These are phyloP conservation scores for Eurotiales sp. DNA, from an alignment of 2,329 filamentous ascomycete genomes.

Conservation along the genomic window DNA sequence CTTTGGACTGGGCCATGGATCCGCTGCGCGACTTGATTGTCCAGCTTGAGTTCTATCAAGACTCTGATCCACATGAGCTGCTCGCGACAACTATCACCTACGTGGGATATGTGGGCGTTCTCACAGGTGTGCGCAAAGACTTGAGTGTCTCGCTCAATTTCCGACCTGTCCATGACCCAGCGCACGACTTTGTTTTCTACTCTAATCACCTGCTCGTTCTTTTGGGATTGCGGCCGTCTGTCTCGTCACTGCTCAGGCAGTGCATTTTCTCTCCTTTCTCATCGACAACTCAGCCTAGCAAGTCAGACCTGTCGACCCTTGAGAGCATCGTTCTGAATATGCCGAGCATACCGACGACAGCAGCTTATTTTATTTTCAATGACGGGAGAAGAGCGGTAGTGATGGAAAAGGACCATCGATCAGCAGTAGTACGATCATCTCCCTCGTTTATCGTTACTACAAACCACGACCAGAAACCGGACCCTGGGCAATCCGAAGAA, in stretches of 20 bases:
- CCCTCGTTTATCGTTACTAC: constrained; percentile 53
- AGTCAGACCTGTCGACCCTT: background rate
- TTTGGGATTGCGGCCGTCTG: constrained; percentile 51
- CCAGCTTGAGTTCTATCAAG: constrained; percentile 48
- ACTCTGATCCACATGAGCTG: constrained; percentile 29
- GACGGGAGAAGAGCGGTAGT: constrained; percentile 46
- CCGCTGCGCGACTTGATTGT: constrained; percentile 48
- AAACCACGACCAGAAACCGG: constrained; percentile 52
- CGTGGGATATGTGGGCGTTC: constrained; percentile 48
- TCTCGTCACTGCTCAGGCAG: constrained; percentile 50
- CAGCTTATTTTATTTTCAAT: constrained; percentile 56
- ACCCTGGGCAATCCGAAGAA: too few relatives aligned
- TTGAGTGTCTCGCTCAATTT: constrained; percentile 53
- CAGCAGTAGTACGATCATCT: constrained; percentile 44
- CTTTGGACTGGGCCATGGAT: constrained; percentile 55
- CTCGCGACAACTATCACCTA: constrained; percentile 48
- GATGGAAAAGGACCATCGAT: constrained; percentile 55
- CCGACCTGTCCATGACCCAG: constrained; percentile 46
- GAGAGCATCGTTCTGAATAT: background rate
- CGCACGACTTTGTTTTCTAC: constrained; percentile 40
- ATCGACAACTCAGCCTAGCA: constrained; percentile 1
- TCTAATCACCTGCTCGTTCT: constrained; percentile 52
- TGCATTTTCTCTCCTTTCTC: constrained; percentile 29
- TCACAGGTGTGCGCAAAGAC: constrained; percentile 46
- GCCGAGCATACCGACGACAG: constrained; percentile 40